Conservation (phyloP, 305 asterid genomes). For the Rubia tinctorum region DNA sequence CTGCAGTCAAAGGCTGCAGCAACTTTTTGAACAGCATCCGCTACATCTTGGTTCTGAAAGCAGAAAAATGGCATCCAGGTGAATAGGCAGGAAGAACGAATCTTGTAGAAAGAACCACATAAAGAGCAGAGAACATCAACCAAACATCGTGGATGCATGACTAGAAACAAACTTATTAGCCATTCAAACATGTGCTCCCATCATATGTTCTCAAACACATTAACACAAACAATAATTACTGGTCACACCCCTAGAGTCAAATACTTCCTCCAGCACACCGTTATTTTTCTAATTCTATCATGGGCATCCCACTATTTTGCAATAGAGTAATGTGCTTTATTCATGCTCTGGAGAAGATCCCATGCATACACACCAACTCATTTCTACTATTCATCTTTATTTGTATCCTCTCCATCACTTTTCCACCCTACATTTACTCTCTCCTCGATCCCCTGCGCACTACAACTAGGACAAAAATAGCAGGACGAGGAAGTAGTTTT, state of each 20-base stretch:
- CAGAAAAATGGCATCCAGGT: background rate
- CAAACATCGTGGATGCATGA: background rate
- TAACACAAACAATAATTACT: no score
- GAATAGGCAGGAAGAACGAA: background rate
- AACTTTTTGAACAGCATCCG: conserved; percentile 90
- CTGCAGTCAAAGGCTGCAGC: conserved; percentile 98
- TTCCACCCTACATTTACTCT: no score
- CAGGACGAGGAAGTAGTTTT: background rate
- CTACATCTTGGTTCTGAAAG: conserved; percentile 73
- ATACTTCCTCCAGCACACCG: no score
- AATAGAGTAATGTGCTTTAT: no score
- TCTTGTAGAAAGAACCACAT: background rate
- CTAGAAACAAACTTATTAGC: background rate
- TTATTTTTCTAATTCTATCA: no score
- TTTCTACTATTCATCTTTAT: background rate
- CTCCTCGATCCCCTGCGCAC: no score
- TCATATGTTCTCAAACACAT: background rate
- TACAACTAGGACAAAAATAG: no score
- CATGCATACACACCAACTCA: no score
- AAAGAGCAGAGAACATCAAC: background rate
- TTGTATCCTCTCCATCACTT: no score
- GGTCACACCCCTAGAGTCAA: no score
- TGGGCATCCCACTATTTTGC: no score
- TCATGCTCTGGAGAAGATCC: no score
- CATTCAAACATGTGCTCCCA: background rate